Percentiles rank a stretch among this genome's conserved stretches.
Evolutionary conservation across 805 yeast genomes (phyloP).

Genomic region (Candida patagonica): DNA sequence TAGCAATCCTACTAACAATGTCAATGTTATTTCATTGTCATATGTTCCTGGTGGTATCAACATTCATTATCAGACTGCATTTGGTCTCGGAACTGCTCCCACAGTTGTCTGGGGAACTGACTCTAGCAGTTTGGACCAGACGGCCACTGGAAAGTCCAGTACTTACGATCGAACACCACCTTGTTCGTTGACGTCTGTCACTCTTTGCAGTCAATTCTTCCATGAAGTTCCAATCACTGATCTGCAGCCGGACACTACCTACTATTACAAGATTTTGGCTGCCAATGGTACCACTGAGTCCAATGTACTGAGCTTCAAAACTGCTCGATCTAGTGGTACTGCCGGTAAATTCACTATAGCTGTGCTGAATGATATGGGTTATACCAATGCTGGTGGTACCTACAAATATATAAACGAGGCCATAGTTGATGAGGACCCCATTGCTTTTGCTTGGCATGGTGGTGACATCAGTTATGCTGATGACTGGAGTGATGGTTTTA

Average conservation of each 20-base stretch:
- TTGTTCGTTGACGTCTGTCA: constrained; percentile 8
- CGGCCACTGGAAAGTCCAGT: constrained; percentile 11
- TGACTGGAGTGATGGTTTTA: constrained; percentile 21
- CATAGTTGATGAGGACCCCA: constrained; percentile 11
- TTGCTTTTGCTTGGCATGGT: constrained; percentile 21
- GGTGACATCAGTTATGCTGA: constrained; percentile 29
- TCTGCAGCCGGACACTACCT: constrained; percentile 22
- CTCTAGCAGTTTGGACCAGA: constrained; percentile 8
- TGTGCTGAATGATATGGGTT: constrained; percentile 14
- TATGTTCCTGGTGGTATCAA: constrained; percentile 13
- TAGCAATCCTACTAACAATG: constrained; percentile 12
- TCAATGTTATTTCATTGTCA: constrained; percentile 12
- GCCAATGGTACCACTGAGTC: constrained; percentile 13
- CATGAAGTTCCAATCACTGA: constrained; percentile 22
- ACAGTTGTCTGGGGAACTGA: constrained; percentile 20
- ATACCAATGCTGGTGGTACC: constrained; percentile 3
- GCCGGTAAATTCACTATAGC: constrained; percentile 11
- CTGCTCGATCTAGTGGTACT: constrained; percentile 11
- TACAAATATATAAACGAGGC: constrained; percentile 17
- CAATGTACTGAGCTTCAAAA: constrained; percentile 10
- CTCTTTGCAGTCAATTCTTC: constrained; percentile 10
- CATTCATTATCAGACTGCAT: constrained; percentile 15
- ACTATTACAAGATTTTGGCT: constrained; percentile 21
- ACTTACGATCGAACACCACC: constrained; percentile 19
- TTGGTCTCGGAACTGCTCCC: constrained; percentile 17